Conservation (phyloP, 2,329 filamentous ascomycete genomes). For the Diaporthe vexans region DNA sequence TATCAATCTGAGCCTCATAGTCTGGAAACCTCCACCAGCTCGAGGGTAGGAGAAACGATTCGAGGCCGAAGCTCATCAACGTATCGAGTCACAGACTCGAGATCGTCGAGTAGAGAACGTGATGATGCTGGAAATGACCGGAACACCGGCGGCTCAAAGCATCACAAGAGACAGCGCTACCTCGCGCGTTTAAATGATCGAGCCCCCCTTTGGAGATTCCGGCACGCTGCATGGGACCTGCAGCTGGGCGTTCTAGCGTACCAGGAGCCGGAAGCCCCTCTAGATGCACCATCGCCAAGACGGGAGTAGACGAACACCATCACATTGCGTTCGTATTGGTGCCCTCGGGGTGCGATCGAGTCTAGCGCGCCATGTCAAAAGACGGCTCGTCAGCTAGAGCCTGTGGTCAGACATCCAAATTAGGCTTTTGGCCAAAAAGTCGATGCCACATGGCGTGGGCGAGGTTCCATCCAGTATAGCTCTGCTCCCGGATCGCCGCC, state of each 20-base stretch:
- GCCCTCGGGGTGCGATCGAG: conserved; percentile 16
- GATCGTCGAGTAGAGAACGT: conserved; percentile 1
- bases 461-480: conserved; percentile 15
- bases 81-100: conserved; percentile 29
- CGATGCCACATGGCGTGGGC: not conserved
- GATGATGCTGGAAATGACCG: not conserved
- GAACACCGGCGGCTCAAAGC: not conserved
- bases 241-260: conserved; percentile 18
- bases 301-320: conserved; percentile 11
- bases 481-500: conserved; percentile 23
- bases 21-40: not conserved
- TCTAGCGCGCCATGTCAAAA: conserved; percentile 24
- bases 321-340: conserved; percentile 20
- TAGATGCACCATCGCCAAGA: conserved; percentile 26
- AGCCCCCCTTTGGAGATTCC: conserved; percentile 6
- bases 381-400: conserved; percentile 21
- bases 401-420: conserved; percentile 10
- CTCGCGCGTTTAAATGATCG: conserved; percentile 27
- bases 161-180: conserved; percentile 3
- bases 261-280: not conserved
- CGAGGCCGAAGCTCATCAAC: not conserved
- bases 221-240: conserved; percentile 22
- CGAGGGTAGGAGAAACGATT: not conserved
- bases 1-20: conserved; percentile 2
- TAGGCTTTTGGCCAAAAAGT: conserved; percentile 9